Evolutionary conservation across 805 yeast genomes (phyloP).

Genomic region (Torulaspora franciscae): DNA sequence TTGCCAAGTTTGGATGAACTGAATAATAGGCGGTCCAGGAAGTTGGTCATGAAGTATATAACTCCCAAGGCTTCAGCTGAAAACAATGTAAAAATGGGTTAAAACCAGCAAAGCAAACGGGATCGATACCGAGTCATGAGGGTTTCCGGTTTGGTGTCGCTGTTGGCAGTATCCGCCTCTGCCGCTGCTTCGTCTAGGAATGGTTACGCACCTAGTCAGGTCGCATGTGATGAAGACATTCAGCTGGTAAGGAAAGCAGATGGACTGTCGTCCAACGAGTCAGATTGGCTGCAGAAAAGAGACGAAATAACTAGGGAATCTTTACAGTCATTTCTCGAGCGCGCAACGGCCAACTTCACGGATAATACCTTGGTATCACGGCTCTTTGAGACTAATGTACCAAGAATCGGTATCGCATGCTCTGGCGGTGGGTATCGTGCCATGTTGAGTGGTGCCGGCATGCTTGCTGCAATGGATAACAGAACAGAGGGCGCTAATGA

Average conservation of each 20-base stretch:
- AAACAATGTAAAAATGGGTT: too few relatives aligned
- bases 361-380: constrained; percentile 23
- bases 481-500: constrained; percentile 53
- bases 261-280: constrained; percentile 42
- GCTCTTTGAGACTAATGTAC: constrained; percentile 8
- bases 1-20: neutral
- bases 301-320: constrained; percentile 13
- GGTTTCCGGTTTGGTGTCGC: neutral
- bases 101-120: too few relatives aligned
- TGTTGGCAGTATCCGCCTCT: constrained; percentile 1
- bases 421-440: constrained; percentile 90
- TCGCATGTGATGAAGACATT: constrained; percentile 38
- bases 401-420: constrained; percentile 50
- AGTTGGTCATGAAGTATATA: too few relatives aligned
- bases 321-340: constrained; percentile 14
- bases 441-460: constrained; percentile 84
- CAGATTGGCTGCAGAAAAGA: constrained; percentile 43
- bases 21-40: neutral
- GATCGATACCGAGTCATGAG: neutral
- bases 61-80: too few relatives aligned
- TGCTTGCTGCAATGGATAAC: constrained; percentile 68
- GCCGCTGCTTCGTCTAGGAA: constrained; percentile 36
- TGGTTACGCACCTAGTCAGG: constrained; percentile 53
- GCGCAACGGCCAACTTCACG: constrained; percentile 20
- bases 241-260: constrained; percentile 43